phyloP scores from a whole-genome alignment of 768 basidiomycete species.

The Gyrodon lividus region DNA sequence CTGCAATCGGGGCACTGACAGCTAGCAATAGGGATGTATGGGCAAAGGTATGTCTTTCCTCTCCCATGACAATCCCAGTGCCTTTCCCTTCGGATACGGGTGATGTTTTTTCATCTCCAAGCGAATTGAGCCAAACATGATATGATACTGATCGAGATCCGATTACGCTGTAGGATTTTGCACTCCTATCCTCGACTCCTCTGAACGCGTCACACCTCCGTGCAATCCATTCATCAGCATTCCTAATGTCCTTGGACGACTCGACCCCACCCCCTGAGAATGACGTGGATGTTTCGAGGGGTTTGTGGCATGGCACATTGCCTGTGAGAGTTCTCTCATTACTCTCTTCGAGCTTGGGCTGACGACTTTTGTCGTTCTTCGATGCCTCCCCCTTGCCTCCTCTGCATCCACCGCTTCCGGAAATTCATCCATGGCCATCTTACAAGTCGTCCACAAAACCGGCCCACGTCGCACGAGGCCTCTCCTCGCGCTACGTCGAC shows the following conservation, averaged over 20 bases:
- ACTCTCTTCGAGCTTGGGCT: not conserved
- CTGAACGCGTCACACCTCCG: conserved; percentile 65
- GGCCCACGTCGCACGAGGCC: conserved; percentile 37
- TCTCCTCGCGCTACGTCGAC: conserved; percentile 83
- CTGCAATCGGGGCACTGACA: conserved; percentile 75
- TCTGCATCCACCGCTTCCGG: not conserved
- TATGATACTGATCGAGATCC: not conserved
- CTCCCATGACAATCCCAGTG: not conserved
- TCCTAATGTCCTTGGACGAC: conserved; percentile 78
- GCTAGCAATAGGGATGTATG: conserved; percentile 83
- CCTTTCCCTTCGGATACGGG: not conserved
- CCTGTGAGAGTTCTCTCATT: conserved; percentile 39
- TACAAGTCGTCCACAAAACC: conserved; percentile 25
- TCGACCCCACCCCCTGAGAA: conserved; percentile 43
- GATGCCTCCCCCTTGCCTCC: not conserved
- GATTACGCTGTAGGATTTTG: conserved; percentile 52
- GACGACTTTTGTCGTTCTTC: not conserved
- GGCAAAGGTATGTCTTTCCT: conserved; percentile 62
- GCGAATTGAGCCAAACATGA: not conserved
- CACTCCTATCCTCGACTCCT: conserved; percentile 53
- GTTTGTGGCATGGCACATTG: conserved; percentile 79
- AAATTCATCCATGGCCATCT: too few relatives aligned
- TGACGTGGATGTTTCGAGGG: conserved; percentile 61
- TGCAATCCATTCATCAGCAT: conserved; percentile 82
- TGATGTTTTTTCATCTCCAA: too few relatives aligned